phyloP scores from a whole-genome alignment of 768 basidiomycete species.

The Collybiopsis luxurians region DNA sequence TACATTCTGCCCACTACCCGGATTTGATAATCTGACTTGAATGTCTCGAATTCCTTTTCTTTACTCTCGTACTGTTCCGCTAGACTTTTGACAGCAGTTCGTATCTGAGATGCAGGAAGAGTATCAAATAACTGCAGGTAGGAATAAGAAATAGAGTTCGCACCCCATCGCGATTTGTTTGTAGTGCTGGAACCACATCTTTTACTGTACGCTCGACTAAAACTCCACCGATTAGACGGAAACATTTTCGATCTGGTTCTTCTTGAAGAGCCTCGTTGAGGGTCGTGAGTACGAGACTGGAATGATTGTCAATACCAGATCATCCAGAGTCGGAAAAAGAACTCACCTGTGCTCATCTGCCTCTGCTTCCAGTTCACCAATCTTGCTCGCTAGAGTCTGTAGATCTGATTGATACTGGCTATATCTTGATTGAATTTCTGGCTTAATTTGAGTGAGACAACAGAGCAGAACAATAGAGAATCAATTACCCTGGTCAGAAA shows the following conservation, averaged over 20 bases:
- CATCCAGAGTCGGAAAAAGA: background rate
- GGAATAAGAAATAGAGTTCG: constrained; percentile 22
- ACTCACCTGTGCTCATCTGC: constrained; percentile 92
- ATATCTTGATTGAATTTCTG: constrained; percentile 85
- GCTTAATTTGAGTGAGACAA: constrained; percentile 44
- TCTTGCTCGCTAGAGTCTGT: constrained; percentile 89
- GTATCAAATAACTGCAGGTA: constrained; percentile 7
- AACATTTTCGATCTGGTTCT: constrained; percentile 92
- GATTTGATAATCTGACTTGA: constrained; percentile 77
- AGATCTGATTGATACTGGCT: constrained; percentile 83
- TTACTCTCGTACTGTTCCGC: constrained; percentile 87
- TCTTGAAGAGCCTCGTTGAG: constrained; percentile 77
- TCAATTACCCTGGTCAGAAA: constrained; percentile 71
- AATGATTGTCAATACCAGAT: background rate
- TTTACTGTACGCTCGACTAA: constrained; percentile 94
- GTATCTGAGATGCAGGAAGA: constrained; percentile 55
- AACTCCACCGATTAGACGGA: constrained; percentile 93
- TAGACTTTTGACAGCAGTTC: constrained; percentile 72
- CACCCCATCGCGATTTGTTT: constrained; percentile 88
- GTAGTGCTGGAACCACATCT: constrained; percentile 87
- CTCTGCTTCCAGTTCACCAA: constrained; percentile 94
- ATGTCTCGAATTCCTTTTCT: constrained; percentile 78
- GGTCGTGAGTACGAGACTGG: constrained; percentile 84
- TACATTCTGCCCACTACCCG: constrained; percentile 41
- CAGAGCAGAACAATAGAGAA: background rate